These are phyloP conservation scores for Pythium grandisporangium DNA, from an alignment of 352 stramenopile species.

Conservation along the genomic window DNA sequence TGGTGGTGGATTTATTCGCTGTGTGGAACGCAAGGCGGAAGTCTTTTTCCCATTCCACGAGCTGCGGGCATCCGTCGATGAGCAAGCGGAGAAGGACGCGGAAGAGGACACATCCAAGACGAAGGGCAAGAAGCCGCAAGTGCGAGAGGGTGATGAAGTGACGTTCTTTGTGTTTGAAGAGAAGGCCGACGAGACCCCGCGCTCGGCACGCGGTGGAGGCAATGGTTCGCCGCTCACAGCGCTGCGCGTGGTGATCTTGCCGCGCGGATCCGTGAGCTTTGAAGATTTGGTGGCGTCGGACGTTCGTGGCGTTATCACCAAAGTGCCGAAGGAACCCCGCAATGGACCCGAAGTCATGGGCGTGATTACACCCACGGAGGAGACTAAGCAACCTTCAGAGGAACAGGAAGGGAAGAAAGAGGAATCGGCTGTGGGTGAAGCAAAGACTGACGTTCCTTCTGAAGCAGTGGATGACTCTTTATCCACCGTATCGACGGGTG, in stretches of 20 bases:
- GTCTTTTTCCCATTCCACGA: conserved; percentile 70
- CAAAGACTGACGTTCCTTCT: too few species aligned
- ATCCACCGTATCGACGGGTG: too few species aligned
- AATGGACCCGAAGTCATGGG: conserved; percentile 52
- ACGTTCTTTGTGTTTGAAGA: conserved; percentile 78
- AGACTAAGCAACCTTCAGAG: background rate
- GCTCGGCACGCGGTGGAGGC: conserved; percentile 3
- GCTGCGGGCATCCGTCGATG: conserved; percentile 22
- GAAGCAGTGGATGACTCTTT: too few species aligned
- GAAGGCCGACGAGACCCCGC: conserved; percentile 30
- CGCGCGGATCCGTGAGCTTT: conserved; percentile 47
- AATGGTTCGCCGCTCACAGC: conserved; percentile 31
- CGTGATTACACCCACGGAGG: conserved; percentile 23
- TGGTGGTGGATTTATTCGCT: conserved; percentile 62
- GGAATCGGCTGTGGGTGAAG: too few species aligned
- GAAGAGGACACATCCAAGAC: too few species aligned
- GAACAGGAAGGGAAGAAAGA: conserved; percentile 12
- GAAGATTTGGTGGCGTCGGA: conserved; percentile 46
- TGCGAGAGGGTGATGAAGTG: conserved; percentile 63
- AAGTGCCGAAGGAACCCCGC: conserved; percentile 54
- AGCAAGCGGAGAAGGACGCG: conserved; percentile 7
- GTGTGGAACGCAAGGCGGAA: conserved; percentile 52
- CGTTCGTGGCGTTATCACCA: conserved; percentile 48
- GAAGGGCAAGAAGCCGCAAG: conserved; percentile 9
- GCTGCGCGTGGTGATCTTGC: conserved; percentile 56